phyloP scores from a whole-genome alignment of 176 grass and related monocot species.

The Aechmea fasciata region DNA sequence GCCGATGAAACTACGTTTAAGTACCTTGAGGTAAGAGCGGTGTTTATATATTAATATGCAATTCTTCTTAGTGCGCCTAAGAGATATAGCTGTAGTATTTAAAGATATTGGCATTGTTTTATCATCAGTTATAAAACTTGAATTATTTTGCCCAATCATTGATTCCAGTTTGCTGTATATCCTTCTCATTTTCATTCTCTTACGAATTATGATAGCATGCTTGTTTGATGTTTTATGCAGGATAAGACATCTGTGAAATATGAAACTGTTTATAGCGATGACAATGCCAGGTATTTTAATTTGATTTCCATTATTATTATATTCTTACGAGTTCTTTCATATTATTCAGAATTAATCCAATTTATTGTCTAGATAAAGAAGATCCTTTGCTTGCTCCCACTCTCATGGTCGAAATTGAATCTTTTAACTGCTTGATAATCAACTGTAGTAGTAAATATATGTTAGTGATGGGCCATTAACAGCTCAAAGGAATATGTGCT shows the following conservation, averaged over 20 bases:
- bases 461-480: not conserved
- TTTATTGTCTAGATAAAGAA: no score
- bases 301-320: not conserved
- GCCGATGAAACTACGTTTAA: constrained; percentile 86
- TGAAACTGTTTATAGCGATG: constrained; percentile 76
- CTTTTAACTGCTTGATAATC: no score
- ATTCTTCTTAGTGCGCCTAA: not conserved
- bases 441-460: no score
- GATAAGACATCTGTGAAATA: constrained; percentile 56
- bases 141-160: not conserved
- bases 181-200: not conserved
- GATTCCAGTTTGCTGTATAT: constrained; percentile 8
- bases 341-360: no score
- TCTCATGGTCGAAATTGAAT: no score
- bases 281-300: constrained; percentile 53
- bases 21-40: constrained; percentile 58
- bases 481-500: not conserved
- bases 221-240: constrained; percentile 28
- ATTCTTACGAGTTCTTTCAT: no score
- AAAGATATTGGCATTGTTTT: no score
- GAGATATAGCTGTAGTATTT: no score
- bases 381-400: no score
- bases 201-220: not conserved
- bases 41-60: not conserved
- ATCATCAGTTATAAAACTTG: no score